A percentile compares a stretch with the other conserved stretches of the same genome.
phyloP scores from a whole-genome alignment of 1,284 basidiomycete species.

The Malassezia cuniculi region DNA sequence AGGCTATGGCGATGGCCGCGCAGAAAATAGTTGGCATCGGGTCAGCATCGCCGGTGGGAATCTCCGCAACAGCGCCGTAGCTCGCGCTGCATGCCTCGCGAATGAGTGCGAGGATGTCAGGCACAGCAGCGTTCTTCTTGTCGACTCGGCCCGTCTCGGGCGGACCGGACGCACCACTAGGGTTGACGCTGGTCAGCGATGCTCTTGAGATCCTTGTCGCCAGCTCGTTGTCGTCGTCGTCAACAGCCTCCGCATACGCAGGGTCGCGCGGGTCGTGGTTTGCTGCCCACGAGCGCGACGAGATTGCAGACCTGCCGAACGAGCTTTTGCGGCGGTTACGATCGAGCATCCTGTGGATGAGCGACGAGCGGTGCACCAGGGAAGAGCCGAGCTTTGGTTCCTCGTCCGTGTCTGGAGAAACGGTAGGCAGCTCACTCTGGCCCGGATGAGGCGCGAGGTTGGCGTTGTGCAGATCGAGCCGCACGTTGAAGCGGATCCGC shows the following conservation, averaged over 20 bases:
- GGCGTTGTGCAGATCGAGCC: constrained; percentile 32
- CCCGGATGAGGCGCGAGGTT: constrained; percentile 23
- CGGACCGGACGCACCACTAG: too few species aligned
- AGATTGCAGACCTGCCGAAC: too few species aligned
- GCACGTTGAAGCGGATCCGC: constrained; percentile 20
- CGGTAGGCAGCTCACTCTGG: constrained; percentile 12
- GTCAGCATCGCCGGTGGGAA: constrained; percentile 28
- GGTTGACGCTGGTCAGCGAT: too few species aligned
- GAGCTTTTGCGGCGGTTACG: too few species aligned
- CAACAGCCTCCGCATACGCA: constrained; percentile 3
- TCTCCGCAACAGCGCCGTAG: too few species aligned
- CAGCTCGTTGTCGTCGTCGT: constrained; percentile 15
- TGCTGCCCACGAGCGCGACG: background rate
- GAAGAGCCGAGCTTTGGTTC: constrained; percentile 13
- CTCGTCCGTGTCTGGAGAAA: constrained; percentile 14
- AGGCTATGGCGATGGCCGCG: constrained; percentile 23
- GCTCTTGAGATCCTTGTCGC: background rate
- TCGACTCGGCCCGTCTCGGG: too few species aligned
- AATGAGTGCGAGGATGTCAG: too few species aligned
- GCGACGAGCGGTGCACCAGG: constrained; percentile 6
- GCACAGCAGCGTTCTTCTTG: too few species aligned
- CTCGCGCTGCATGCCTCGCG: too few species aligned
- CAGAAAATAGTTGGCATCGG: constrained; percentile 28
- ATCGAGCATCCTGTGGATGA: too few species aligned
- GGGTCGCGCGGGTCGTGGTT: background rate